phyloP scores from a whole-genome alignment of 2,329 filamentous ascomycete species.

The Cladorrhinum sp. region DNA sequence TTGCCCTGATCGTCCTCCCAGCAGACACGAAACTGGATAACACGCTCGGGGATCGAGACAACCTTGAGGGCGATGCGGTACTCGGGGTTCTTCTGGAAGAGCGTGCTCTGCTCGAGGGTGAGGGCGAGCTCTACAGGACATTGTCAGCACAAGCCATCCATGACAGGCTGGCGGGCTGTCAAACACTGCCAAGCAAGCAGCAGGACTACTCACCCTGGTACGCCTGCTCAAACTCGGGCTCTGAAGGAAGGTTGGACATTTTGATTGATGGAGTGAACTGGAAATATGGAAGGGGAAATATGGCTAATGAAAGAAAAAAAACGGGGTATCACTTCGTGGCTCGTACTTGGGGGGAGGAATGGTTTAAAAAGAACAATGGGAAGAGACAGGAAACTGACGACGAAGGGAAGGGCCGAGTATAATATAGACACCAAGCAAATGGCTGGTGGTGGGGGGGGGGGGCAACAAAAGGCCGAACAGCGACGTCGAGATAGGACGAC shows the following conservation, averaged over 20 bases:
- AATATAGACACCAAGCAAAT: slow-evolving; percentile 17
- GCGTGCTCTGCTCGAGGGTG: slow-evolving; percentile 87
- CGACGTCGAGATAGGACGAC: slow-evolving; percentile 13
- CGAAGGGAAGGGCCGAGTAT: slow-evolving; percentile 3
- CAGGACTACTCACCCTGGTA: slow-evolving; percentile 70
- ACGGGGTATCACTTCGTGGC: slow-evolving; percentile 12
- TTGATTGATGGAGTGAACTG: slow-evolving; percentile 26
- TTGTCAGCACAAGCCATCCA: slow-evolving; percentile 12
- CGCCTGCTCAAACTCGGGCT: slow-evolving; percentile 98
- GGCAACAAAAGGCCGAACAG: slow-evolving; percentile 3
- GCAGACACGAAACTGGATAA: slow-evolving; percentile 95
- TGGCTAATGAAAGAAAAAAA: neutral
- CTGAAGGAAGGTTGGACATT: slow-evolving; percentile 80
- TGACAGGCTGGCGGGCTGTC: slow-evolving; percentile 1
- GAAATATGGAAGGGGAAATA: neutral
- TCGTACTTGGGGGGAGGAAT: slow-evolving; percentile 1
- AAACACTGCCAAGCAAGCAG: slow-evolving; percentile 2
- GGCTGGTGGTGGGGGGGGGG: slow-evolving; percentile 14
- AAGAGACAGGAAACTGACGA: neutral
- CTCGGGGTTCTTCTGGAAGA: slow-evolving; percentile 92
- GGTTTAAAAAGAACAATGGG: slow-evolving; percentile 9
- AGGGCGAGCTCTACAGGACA: slow-evolving; percentile 75
- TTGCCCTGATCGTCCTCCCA: slow-evolving; percentile 94
- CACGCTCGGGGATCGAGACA: slow-evolving; percentile 84
- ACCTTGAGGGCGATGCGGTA: slow-evolving; percentile 89